These are phyloP conservation scores for Hibiscus trionum DNA, from an alignment of 345 rosid genomes.

Conservation along the genomic window DNA sequence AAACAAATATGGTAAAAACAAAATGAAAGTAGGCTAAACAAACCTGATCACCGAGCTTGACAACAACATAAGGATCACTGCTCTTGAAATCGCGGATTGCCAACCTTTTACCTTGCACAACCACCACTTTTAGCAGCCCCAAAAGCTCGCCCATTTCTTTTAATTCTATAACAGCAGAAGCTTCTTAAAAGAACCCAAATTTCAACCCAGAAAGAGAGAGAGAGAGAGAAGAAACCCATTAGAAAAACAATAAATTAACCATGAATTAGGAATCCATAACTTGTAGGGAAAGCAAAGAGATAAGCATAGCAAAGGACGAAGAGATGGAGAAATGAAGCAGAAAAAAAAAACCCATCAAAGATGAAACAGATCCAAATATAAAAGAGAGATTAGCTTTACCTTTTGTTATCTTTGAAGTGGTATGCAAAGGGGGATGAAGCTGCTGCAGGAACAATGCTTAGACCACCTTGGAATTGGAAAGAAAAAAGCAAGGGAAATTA, in stretches of 20 bases:
- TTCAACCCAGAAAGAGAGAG: background rate
- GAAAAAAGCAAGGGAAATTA: too few species aligned
- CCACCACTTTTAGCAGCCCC: slow-evolving; percentile 67
- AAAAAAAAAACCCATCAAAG: background rate
- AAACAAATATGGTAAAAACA: background rate
- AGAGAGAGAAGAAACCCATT: background rate
- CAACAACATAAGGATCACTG: slow-evolving; percentile 93
- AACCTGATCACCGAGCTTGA: slow-evolving; percentile 84
- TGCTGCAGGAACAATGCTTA: background rate
- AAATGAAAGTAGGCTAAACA: background rate
- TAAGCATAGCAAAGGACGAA: background rate
- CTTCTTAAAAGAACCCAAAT: background rate
- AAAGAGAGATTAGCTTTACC: background rate
- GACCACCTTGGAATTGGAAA: too few species aligned
- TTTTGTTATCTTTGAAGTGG: background rate
- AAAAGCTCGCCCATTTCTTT: slow-evolving; percentile 55
- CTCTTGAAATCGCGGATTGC: slow-evolving; percentile 89
- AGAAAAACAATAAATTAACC: background rate
- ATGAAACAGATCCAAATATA: background rate
- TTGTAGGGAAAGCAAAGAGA: background rate
- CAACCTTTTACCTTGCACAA: slow-evolving; percentile 68
- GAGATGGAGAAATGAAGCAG: too few species aligned
- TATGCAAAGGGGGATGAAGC: background rate
- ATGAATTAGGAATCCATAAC: background rate
- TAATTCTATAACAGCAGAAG: background rate